Percentiles rank a stretch among this genome's conserved stretches.
Evolutionary conservation across 2,329 filamentous ascomycete genomes (phyloP).

Genomic region (Thelonectria rubi): DNA sequence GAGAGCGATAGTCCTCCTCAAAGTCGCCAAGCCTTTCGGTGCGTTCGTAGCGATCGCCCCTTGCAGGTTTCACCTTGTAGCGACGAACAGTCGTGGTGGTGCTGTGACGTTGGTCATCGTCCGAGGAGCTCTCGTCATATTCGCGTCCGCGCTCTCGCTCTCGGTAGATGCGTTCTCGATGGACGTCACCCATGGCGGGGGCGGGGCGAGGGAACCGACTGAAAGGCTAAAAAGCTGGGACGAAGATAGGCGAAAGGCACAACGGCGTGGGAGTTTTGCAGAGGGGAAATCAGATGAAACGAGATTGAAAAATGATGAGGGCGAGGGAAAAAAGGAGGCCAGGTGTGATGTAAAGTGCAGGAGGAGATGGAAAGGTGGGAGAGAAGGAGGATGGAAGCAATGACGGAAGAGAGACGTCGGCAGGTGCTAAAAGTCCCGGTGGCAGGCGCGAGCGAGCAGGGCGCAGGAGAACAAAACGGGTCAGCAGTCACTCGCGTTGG

Average conservation of each 20-base stretch:
- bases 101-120: slow-evolving; percentile 56
- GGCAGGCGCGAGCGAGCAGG: slow-evolving; percentile 13
- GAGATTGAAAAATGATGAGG: slow-evolving; percentile 13
- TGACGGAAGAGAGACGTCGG: slow-evolving; percentile 39
- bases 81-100: slow-evolving; percentile 59
- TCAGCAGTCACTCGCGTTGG: slow-evolving; percentile 20
- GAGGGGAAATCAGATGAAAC: slow-evolving; percentile 12
- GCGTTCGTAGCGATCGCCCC: slow-evolving; percentile 53
- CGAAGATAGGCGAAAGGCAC: slow-evolving; percentile 17
- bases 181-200: slow-evolving; percentile 48
- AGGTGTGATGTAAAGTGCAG: slow-evolving; percentile 8
- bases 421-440: slow-evolving; percentile 8
- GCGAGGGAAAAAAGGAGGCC: slow-evolving; percentile 24
- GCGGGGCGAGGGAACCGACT: slow-evolving; percentile 17
- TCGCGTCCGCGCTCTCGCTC: slow-evolving; percentile 43
- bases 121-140: slow-evolving; percentile 45
- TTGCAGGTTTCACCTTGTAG: slow-evolving; percentile 59
- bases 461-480: slow-evolving; percentile 12
- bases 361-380: slow-evolving; percentile 4
- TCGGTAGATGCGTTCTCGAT: slow-evolving; percentile 48
- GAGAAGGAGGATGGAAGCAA: slow-evolving; percentile 31
- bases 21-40: slow-evolving; percentile 52
- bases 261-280: slow-evolving; percentile 3
- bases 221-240: slow-evolving; percentile 17
- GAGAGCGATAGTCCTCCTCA: slow-evolving; percentile 58